phyloP scores from a whole-genome alignment of 164 flowering plant genomes.

The Stephania cephalantha region DNA sequence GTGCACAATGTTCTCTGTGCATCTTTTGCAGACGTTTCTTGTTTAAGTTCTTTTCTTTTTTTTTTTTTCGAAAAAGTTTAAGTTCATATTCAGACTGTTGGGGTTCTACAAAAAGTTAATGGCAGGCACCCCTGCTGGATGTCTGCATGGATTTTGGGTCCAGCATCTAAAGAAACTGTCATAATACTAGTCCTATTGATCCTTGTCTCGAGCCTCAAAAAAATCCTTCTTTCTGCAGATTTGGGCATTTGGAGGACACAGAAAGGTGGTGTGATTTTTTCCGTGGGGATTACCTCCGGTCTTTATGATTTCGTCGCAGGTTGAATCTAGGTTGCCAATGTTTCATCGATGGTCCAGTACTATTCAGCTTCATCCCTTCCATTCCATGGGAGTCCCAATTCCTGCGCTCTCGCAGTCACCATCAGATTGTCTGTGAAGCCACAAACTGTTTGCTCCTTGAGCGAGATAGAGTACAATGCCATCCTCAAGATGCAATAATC shows the following conservation, averaged over 20 bases:
- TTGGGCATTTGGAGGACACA: slow-evolving; percentile 92
- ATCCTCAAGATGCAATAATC: not conserved
- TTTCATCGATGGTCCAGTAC: not conserved
- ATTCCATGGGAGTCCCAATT: not conserved
- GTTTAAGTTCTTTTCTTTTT: no score
- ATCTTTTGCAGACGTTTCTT: not conserved
- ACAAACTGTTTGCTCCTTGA: not conserved
- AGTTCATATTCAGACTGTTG: no score
- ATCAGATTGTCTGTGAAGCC: no score
- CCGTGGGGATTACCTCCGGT: not conserved
- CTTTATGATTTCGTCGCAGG: not conserved
- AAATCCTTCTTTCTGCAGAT: slow-evolving; percentile 42
- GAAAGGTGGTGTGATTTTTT: slow-evolving; percentile 44
- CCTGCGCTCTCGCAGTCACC: not conserved
- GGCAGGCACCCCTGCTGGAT: not conserved
- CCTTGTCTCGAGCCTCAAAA: no score
- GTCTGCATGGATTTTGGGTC: not conserved
- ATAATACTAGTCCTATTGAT: not conserved
- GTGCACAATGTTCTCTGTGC: not conserved
- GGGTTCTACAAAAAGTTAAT: no score
- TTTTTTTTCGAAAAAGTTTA: no score
- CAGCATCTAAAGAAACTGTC: not conserved
- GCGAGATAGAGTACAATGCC: not conserved
- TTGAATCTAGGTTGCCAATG: not conserved
- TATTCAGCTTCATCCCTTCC: not conserved